These are phyloP conservation scores for Penicillium angulare DNA, from an alignment of 495 filamentous ascomycete genomes.

Conservation along the genomic window DNA sequence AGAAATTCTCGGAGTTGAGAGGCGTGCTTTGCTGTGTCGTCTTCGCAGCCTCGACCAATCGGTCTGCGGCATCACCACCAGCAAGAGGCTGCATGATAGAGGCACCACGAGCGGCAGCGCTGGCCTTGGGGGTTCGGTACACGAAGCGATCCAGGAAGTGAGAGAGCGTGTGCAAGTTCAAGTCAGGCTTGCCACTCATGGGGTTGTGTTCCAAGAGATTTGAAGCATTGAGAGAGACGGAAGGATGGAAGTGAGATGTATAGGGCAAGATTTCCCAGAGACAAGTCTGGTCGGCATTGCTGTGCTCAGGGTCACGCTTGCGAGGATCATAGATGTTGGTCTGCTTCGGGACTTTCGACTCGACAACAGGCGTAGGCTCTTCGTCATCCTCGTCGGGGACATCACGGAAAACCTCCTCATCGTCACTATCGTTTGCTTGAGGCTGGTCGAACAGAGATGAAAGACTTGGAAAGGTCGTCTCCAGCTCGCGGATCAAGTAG, in stretches of 20 bases:
- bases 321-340: constrained; percentile 69
- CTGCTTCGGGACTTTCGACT: constrained; percentile 26
- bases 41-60: constrained; percentile 62
- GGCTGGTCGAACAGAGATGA: constrained; percentile 69
- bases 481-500: constrained; percentile 81
- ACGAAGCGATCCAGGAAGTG: constrained; percentile 97
- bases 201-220: constrained; percentile 63
- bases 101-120: constrained; percentile 58
- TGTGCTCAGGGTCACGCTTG: constrained; percentile 87
- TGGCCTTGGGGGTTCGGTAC: constrained; percentile 83
- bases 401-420: constrained; percentile 72
- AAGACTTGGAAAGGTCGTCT: constrained; percentile 70
- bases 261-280: constrained; percentile 89
- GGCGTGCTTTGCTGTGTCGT: constrained; percentile 38
- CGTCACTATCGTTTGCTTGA: constrained; percentile 64
- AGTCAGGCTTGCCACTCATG: constrained; percentile 82
- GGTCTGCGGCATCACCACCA: constrained; percentile 58
- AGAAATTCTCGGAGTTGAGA: constrained; percentile 88
- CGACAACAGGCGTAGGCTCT: constrained; percentile 19
- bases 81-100: constrained; percentile 96
- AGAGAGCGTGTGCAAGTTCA: constrained; percentile 81
- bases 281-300: constrained; percentile 85
- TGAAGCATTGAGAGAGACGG: constrained; percentile 82
- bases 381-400: constrained; percentile 57
- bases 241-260: constrained; percentile 84